These are phyloP conservation scores for Tolypocladium guangdongense DNA, from an alignment of 2,329 filamentous ascomycete genomes.

Conservation along the genomic window DNA sequence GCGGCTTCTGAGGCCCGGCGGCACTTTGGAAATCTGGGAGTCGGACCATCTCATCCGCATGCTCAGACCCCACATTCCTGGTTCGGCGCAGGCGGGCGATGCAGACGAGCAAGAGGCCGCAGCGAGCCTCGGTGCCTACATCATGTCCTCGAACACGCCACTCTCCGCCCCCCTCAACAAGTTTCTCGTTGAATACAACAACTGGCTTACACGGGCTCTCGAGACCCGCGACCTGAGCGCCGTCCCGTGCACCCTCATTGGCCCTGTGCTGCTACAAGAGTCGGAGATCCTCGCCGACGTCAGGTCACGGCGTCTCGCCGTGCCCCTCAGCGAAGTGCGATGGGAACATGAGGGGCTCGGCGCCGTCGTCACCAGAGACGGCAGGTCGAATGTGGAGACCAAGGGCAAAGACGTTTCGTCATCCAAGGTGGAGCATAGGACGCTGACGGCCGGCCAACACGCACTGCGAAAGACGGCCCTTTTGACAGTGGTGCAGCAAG, in stretches of 20 bases:
- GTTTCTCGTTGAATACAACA: constrained; percentile 73
- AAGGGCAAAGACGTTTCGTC: constrained; percentile 29
- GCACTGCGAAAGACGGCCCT: constrained; percentile 73
- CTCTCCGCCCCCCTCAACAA: constrained; percentile 72
- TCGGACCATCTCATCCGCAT: constrained; percentile 77
- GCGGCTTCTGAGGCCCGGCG: constrained; percentile 66
- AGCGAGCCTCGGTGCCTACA: constrained; percentile 65
- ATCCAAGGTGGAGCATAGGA: constrained; percentile 28
- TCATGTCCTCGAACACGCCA: constrained; percentile 72
- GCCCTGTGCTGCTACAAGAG: constrained; percentile 71
- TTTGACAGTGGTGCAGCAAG: constrained; percentile 68
- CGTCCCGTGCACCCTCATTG: constrained; percentile 68
- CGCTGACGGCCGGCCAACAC: constrained; percentile 56
- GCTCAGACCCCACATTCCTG: constrained; percentile 65
- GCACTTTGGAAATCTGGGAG: constrained; percentile 81
- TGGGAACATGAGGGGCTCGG: constrained; percentile 74
- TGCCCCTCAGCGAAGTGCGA: constrained; percentile 72
- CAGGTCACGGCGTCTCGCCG: constrained; percentile 67
- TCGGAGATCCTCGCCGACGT: constrained; percentile 59
- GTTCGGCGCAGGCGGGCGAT: constrained; percentile 22
- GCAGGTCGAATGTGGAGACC: constrained; percentile 48
- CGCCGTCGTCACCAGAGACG: constrained; percentile 49
- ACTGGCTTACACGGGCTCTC: constrained; percentile 68
- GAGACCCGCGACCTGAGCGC: constrained; percentile 58
- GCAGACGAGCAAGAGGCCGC: constrained; percentile 52